Percentiles rank a stretch among this genome's conserved stretches.
Evolutionary conservation across 148 eudicot species (phyloP).

Genomic region (Suaeda aralocaspica): DNA sequence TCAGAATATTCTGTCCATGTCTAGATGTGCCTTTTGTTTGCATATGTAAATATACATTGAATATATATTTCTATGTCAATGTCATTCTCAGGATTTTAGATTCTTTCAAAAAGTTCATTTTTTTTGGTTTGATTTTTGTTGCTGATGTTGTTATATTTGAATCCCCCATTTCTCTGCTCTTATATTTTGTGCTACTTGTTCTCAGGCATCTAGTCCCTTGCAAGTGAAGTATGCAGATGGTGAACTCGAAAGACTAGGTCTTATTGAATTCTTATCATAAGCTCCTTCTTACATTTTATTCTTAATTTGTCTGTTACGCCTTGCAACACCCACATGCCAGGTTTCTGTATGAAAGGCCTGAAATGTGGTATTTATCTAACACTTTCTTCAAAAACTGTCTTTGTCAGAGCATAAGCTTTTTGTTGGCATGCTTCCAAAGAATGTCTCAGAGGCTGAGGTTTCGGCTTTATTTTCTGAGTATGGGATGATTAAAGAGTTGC

Average conservation of each 20-base stretch:
- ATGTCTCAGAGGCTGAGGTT: conserved; percentile 78
- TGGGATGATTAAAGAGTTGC: conserved; percentile 81
- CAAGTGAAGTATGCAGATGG: conserved; percentile 99
- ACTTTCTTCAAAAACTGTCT: conserved; percentile 11
- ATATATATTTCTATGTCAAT: not conserved
- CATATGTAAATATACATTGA: not conserved
- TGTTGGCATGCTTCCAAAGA: conserved; percentile 99
- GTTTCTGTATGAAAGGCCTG: not conserved
- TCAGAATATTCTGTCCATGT: not conserved
- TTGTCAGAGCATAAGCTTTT: conserved; percentile 87
- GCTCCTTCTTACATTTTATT: conserved; percentile 6
- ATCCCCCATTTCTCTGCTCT: not conserved
- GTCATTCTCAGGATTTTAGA: too few species aligned
- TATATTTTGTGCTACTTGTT: not conserved
- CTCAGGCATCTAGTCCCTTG: conserved; percentile 95
- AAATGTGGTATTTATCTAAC: conserved; percentile 1
- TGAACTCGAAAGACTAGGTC: conserved; percentile 97
- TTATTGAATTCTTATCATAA: conserved; percentile 17
- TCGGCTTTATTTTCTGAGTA: conserved; percentile 85
- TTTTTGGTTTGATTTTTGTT: too few species aligned
- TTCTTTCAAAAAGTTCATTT: too few species aligned
- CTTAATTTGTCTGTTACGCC: conserved; percentile 3
- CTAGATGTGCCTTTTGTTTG: not conserved
- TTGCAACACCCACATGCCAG: not conserved
- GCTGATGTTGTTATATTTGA: not conserved